Evolutionary conservation across 257 asterid species (phyloP).

Genomic region (Solanum rostratum): DNA sequence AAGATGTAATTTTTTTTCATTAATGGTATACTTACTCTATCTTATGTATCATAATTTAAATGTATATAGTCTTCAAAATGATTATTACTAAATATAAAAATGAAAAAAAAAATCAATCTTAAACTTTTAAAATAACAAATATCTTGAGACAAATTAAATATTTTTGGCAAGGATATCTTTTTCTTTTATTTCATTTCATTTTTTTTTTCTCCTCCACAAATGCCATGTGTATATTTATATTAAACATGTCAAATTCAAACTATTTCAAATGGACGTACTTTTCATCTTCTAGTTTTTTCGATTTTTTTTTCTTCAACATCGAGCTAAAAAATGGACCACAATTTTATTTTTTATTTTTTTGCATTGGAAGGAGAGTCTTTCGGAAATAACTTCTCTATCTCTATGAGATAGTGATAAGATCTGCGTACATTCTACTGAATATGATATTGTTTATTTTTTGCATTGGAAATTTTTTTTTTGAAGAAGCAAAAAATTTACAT

Average conservation of each 20-base stretch:
- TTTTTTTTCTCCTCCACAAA: neutral
- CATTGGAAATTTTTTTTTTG: neutral
- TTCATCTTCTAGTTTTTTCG: neutral
- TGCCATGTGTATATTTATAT: neutral
- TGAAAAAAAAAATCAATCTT: neutral
- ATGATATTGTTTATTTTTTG: neutral
- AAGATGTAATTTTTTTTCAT: neutral
- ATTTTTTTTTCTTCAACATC: neutral
- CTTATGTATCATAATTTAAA: neutral
- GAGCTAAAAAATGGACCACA: neutral
- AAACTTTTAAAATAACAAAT: too few species aligned
- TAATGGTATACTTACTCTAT: too few species aligned
- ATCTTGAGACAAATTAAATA: neutral
- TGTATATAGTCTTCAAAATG: neutral
- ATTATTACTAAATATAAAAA: too few species aligned
- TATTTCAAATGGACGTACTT: neutral
- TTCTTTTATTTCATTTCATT: neutral
- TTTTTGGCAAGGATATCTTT: too few species aligned
- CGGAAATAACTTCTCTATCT: too few species aligned
- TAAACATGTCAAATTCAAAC: neutral
- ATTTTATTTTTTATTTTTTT: neutral
- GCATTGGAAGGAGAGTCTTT: too few species aligned
- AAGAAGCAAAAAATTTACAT: neutral
- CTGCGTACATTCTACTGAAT: too few species aligned
- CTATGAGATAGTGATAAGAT: too few species aligned